Evolutionary conservation across 148 eudicot genomes (phyloP).

Genomic region (Salicornia ramosissima): DNA sequence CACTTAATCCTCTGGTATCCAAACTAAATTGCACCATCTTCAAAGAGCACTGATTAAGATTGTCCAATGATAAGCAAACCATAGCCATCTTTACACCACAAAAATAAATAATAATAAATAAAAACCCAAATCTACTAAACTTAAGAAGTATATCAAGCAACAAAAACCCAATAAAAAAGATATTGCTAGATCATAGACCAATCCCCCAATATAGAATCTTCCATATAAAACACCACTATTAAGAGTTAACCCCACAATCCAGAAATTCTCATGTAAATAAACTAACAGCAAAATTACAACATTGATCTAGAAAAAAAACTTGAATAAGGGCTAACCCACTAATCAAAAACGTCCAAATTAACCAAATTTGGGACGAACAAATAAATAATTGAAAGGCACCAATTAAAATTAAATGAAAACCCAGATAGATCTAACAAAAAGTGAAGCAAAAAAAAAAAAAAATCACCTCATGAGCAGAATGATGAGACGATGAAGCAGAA

Average conservation of each 20-base stretch:
- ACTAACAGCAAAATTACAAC: not conserved
- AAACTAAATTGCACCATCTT: not conserved
- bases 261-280: not conserved
- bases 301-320: too few relatives aligned
- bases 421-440: constrained; percentile 17
- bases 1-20: not conserved
- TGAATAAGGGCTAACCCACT: not conserved
- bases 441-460: not conserved
- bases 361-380: too few relatives aligned
- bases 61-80: not conserved
- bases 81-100: not conserved
- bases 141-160: too few relatives aligned
- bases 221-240: not conserved
- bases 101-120: too few relatives aligned
- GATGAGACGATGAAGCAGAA: constrained; percentile 56
- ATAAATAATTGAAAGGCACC: constrained; percentile 8
- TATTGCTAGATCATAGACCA: not conserved
- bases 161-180: not conserved
- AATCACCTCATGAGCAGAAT: constrained; percentile 77
- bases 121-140: too few relatives aligned
- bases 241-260: not conserved
- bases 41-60: not conserved
- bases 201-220: not conserved
- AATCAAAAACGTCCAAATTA: not conserved
- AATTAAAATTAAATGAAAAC: constrained; percentile 14